A percentile compares a stretch with the other conserved stretches of the same genome.
Evolutionary conservation across 2,329 filamentous ascomycete genomes (phyloP).

Genomic region (Albophoma yamanashiensis): DNA sequence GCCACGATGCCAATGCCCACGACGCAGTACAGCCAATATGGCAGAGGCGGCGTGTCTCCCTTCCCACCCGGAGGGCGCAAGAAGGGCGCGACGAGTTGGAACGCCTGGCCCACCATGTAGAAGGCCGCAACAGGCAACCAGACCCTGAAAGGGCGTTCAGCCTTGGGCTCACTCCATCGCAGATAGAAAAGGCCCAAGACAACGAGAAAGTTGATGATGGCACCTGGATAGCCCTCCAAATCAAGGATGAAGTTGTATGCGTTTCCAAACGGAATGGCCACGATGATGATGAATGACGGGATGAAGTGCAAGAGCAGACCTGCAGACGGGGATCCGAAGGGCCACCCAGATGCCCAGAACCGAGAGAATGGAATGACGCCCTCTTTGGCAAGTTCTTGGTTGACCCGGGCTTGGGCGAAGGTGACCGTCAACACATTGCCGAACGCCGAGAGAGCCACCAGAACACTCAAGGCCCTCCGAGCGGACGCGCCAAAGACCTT

Average conservation of each 20-base stretch:
- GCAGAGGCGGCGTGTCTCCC: background rate
- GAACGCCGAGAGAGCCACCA: slow-evolving; percentile 50
- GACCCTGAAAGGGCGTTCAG: background rate
- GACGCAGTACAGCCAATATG: background rate
- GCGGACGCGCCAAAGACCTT: slow-evolving; percentile 51
- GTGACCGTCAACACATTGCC: slow-evolving; percentile 52
- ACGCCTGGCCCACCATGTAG: background rate
- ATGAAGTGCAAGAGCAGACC: slow-evolving; percentile 6
- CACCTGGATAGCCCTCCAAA: slow-evolving; percentile 16
- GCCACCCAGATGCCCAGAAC: slow-evolving; percentile 60
- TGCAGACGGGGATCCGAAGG: slow-evolving; percentile 53
- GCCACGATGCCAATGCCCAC: background rate
- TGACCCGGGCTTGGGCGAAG: slow-evolving; percentile 47
- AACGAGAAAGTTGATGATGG: background rate
- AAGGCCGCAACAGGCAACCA: background rate
- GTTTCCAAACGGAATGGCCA: slow-evolving; percentile 55
- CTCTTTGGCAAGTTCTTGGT: slow-evolving; percentile 60
- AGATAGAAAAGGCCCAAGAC: background rate
- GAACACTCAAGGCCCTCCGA: slow-evolving; percentile 35
- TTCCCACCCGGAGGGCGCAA: background rate
- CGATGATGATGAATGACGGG: slow-evolving; percentile 41
- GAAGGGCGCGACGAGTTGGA: background rate
- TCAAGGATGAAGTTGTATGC: slow-evolving; percentile 59
- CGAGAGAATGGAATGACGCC: slow-evolving; percentile 54
- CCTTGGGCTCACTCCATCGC: background rate